Evolutionary conservation across 1,284 basidiomycete species (phyloP).

Genomic region (Puccinia polysora): DNA sequence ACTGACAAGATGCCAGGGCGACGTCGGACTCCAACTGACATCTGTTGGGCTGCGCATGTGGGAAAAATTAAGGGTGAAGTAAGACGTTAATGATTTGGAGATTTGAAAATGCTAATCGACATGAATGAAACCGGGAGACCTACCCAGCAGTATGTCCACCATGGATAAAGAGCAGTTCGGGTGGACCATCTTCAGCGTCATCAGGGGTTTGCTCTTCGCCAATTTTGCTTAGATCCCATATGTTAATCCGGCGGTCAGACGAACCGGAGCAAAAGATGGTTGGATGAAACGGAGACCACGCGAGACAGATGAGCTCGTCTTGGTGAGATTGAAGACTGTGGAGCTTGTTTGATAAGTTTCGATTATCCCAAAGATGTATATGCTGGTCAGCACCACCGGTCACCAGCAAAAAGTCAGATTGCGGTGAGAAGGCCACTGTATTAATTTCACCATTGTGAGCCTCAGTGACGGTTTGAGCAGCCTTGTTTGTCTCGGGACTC

Average conservation of each 20-base stretch:
- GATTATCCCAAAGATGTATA: slow-evolving; percentile 80
- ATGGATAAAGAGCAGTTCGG: slow-evolving; percentile 86
- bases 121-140: not conserved
- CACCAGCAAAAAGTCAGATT: slow-evolving; percentile 73
- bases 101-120: not conserved
- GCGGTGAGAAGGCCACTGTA: slow-evolving; percentile 82
- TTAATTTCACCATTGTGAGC: slow-evolving; percentile 90
- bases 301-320: slow-evolving; percentile 87
- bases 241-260: slow-evolving; percentile 83
- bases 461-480: slow-evolving; percentile 66
- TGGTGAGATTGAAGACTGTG: slow-evolving; percentile 90
- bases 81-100: slow-evolving; percentile 10
- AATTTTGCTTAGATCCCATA: slow-evolving; percentile 92
- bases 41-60: slow-evolving; percentile 55
- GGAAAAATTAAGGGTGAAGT: slow-evolving; percentile 55
- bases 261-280: slow-evolving; percentile 88
- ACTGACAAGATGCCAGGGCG: slow-evolving; percentile 71
- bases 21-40: slow-evolving; percentile 64
- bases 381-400: slow-evolving; percentile 94
- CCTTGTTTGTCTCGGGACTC: slow-evolving; percentile 61
- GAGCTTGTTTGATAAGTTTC: slow-evolving; percentile 71
- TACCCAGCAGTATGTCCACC: slow-evolving; percentile 56
- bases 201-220: slow-evolving; percentile 95
- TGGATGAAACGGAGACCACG: slow-evolving; percentile 89
- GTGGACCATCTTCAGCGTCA: slow-evolving; percentile 92